phyloP scores from a whole-genome alignment of 257 asterid genomes.

The Solanum rostratum region DNA sequence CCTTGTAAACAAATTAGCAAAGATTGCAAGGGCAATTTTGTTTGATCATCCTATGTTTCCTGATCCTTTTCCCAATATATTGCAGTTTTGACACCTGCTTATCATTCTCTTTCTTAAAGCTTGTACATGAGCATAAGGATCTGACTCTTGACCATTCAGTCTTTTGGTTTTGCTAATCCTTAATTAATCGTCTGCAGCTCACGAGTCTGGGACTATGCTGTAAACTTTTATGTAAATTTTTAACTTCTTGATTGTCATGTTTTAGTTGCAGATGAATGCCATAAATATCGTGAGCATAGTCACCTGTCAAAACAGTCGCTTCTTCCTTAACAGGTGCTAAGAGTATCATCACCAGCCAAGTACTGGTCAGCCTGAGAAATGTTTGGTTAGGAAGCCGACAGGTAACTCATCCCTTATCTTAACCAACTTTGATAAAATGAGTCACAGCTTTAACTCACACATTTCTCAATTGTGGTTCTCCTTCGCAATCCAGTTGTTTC shows the following conservation, averaged over 20 bases:
- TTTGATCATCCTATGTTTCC: background rate
- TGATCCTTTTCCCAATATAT: background rate
- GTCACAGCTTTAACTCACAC: background rate
- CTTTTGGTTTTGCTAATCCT: background rate
- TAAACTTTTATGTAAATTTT: background rate
- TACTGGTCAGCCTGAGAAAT: background rate
- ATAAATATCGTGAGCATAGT: background rate
- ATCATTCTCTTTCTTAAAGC: background rate
- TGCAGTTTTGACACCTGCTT: background rate
- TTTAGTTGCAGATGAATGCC: background rate
- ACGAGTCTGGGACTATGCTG: background rate
- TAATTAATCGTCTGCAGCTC: background rate
- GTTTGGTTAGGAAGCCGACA: background rate
- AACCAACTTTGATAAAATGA: background rate
- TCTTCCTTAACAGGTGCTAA: background rate
- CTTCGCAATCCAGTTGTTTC: background rate
- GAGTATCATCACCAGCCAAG: background rate
- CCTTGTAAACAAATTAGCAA: conserved; percentile 1
- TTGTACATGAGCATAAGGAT: background rate
- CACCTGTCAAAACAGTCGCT: background rate
- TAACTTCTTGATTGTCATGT: background rate
- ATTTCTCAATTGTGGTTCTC: background rate
- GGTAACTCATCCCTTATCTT: background rate
- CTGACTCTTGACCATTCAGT: background rate
- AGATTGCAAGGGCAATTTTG: background rate